Evolutionary conservation across 2,329 filamentous ascomycete species (phyloP).

Genomic region (Zopfia rhizophila): DNA sequence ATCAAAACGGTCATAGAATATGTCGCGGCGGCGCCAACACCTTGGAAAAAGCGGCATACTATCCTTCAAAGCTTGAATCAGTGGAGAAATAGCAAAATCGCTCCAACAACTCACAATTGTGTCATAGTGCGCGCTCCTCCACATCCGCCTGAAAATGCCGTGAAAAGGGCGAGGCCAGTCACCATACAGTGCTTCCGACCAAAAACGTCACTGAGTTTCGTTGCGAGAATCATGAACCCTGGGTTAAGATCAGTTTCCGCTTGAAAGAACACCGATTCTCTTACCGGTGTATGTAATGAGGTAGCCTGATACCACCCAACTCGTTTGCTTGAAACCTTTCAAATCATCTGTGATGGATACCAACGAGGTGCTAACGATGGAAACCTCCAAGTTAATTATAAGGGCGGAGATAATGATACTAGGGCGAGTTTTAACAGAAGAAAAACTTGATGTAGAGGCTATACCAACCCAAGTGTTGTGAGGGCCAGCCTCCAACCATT

Average conservation of each 20-base stretch:
- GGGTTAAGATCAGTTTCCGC: not conserved
- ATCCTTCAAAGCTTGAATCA: slow-evolving; percentile 28
- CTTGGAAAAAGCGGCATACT: slow-evolving; percentile 42
- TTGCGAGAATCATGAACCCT: slow-evolving; percentile 45
- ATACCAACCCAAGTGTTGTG: no score
- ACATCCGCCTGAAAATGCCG: slow-evolving; percentile 43
- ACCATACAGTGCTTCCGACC: slow-evolving; percentile 39
- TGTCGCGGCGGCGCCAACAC: slow-evolving; percentile 40
- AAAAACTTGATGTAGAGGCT: no score
- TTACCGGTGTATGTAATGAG: slow-evolving; percentile 50
- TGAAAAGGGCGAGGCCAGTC: slow-evolving; percentile 34
- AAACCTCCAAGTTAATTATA: slow-evolving; percentile 47
- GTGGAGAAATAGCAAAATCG: not conserved
- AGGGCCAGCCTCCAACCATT: no score
- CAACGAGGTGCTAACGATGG: slow-evolving; percentile 48
- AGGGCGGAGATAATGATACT: not conserved
- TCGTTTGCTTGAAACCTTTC: slow-evolving; percentile 38
- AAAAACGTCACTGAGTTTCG: slow-evolving; percentile 45
- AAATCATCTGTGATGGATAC: slow-evolving; percentile 45
- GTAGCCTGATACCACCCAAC: slow-evolving; percentile 49
- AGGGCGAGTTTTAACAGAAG: no score
- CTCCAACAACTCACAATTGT: slow-evolving; percentile 29
- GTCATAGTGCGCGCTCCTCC: slow-evolving; percentile 39
- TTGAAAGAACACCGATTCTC: not conserved
- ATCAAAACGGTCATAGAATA: slow-evolving; percentile 39